Conservation (phyloP, 768 basidiomycete species). For the Serendipita indica region DNA sequence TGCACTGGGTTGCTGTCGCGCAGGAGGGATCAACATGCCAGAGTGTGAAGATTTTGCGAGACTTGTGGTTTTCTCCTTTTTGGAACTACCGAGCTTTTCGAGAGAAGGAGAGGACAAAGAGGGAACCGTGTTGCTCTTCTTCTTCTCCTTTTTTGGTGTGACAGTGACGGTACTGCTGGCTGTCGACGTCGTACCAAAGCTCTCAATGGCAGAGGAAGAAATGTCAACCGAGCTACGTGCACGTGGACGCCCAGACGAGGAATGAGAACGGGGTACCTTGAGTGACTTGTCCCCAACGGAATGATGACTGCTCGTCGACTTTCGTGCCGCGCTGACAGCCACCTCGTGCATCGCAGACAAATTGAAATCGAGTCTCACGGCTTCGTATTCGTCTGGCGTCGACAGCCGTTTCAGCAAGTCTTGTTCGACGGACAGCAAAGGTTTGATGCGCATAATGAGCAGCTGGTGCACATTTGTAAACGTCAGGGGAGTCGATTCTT, state of each 20-base stretch:
- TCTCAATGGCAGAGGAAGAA: not conserved
- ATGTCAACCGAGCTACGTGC: not conserved
- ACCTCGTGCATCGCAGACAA: not conserved
- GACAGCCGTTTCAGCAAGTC: not conserved
- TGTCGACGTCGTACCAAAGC: not conserved
- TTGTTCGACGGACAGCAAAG: not conserved
- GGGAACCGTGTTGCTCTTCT: not conserved
- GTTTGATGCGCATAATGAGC: not conserved
- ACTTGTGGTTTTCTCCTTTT: not conserved
- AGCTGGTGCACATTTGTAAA: not conserved
- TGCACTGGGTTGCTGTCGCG: no score
- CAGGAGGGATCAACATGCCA: no score
- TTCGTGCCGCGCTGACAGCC: not conserved
- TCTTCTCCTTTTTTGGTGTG: no score
- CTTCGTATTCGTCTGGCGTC: not conserved
- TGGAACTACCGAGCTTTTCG: not conserved
- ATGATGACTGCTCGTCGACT: not conserved
- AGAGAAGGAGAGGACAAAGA: not conserved
- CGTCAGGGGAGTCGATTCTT: no score
- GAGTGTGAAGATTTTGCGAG: no score
- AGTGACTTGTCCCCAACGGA: not conserved
- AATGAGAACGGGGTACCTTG: not conserved
- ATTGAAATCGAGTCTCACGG: not conserved
- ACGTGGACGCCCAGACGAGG: conserved; percentile 1
- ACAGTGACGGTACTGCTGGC: no score